Base-by-base conservation (phyloP, 2,329 filamentous ascomycete species). In the Ophiostoma novo-ulmi region DNA sequence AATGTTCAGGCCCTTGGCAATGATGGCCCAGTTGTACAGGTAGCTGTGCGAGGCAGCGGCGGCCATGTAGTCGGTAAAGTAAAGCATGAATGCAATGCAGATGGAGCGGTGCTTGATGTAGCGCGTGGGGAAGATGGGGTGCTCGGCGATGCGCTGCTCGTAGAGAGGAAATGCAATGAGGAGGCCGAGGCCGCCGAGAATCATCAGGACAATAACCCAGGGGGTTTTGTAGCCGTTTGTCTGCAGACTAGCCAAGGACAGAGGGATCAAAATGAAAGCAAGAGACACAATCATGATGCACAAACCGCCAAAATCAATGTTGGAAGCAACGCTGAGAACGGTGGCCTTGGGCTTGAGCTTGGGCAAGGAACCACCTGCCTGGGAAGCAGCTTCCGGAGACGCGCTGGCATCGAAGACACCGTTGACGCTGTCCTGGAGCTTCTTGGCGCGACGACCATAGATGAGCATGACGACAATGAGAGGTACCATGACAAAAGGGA, bases 401-500 rank as follows among this genome's bases (percentile, higher is more conserved):
- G 20, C 44, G 14, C 14, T 5, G 14, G 13, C 44, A 20, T 48
- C 44, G 20, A 17, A 48, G 44, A 48, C 52, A 58, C 52, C 52
- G 22, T 58, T 58, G 64, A 84, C 74, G 5, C 81, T 82, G 36
- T 26, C 70, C 58, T 67, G 61, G 38, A 80, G 75, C 73, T 80
- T 82, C 72, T 82, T 81, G 36, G 84, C 84, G 70, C 81, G 83
- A 10, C 79, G 76, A 75, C 85, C 82, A 73, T 83, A 85, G 74
- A 81, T 79, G 69, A 81, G 80, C 1, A 87, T 76, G 7, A 83
- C 81, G 2, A 80, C 77, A 36, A 84, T 81, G 39, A 87, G 80
- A 26, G 84, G 84, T 31, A 82, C 77, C 36, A 83, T 85, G 58
- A 81, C 81, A n/a, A 85, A 77, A 78, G 84, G 85, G 71, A 86